A percentile compares a stretch with the other conserved stretches of the same genome.
Evolutionary conservation across 176 grass and related monocot genomes (phyloP).

Genomic region (Themeda triandra): DNA sequence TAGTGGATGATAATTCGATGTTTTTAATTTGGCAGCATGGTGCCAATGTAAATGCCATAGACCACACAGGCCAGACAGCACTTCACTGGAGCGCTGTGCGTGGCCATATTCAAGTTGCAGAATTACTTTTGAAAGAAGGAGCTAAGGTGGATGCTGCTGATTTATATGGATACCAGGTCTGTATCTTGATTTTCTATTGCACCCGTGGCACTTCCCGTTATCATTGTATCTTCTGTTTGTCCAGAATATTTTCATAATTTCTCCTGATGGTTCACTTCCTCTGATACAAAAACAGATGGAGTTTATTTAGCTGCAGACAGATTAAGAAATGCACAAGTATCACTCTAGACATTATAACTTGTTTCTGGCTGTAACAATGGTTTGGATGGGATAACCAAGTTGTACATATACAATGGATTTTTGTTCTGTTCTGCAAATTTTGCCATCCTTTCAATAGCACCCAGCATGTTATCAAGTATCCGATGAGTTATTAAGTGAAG

Average conservation of each 20-base stretch:
- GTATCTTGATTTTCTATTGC: conserved; percentile 3
- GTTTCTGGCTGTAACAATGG: background rate
- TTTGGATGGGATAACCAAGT: conserved; percentile 28
- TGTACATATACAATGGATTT: background rate
- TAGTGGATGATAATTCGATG: background rate
- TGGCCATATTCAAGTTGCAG: conserved; percentile 84
- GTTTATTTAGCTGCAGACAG: background rate
- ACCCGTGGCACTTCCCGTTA: background rate
- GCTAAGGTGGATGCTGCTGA: conserved; percentile 80
- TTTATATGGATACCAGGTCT: conserved; percentile 90
- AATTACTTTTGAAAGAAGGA: conserved; percentile 90
- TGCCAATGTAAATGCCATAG: conserved; percentile 74
- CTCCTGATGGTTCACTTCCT: background rate
- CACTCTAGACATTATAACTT: background rate
- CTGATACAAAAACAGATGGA: background rate
- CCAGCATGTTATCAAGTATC: background rate
- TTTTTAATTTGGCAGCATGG: conserved; percentile 70
- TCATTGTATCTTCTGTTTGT: background rate
- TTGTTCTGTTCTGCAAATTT: background rate
- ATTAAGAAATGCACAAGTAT: conserved; percentile 12
- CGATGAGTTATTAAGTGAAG: background rate
- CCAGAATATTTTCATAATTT: background rate
- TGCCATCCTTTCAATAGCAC: background rate
- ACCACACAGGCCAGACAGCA: conserved; percentile 86
- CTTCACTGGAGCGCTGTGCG: conserved; percentile 96